These are phyloP conservation scores for Fonsecaea pedrosoi DNA, from an alignment of 2,329 filamentous ascomycete species.

Conservation along the genomic window DNA sequence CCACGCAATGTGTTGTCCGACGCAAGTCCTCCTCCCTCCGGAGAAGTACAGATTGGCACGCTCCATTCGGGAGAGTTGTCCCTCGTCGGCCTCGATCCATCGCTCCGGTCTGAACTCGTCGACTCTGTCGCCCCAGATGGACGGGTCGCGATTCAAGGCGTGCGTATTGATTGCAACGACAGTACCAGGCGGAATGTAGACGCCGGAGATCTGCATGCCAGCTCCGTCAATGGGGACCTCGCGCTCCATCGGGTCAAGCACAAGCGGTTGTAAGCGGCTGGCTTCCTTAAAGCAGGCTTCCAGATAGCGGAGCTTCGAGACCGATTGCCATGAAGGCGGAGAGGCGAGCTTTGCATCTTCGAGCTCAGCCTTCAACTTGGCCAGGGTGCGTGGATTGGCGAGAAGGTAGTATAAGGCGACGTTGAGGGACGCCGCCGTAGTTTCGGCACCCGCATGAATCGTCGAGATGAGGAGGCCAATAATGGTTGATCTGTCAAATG, in stretches of 20 bases:
- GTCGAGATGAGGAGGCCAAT: slow-evolving; percentile 25
- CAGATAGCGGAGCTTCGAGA: slow-evolving; percentile 61
- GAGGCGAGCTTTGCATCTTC: slow-evolving; percentile 19
- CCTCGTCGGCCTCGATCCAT: slow-evolving; percentile 49
- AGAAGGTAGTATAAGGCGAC: slow-evolving; percentile 52
- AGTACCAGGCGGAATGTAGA: slow-evolving; percentile 24
- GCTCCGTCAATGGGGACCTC: slow-evolving; percentile 30
- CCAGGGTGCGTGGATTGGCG: slow-evolving; percentile 45
- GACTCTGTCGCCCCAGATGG: slow-evolving; percentile 48
- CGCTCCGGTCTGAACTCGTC: slow-evolving; percentile 53
- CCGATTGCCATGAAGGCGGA: slow-evolving; percentile 52
- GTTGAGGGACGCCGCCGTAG: slow-evolving; percentile 24
- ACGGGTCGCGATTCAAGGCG: slow-evolving; percentile 51
- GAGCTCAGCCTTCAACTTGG: slow-evolving; percentile 22
- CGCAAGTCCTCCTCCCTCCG: slow-evolving; percentile 20
- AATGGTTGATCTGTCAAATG: slow-evolving; percentile 19
- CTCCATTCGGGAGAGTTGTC: slow-evolving; percentile 43
- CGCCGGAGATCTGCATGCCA: slow-evolving; percentile 28
- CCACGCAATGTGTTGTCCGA: slow-evolving; percentile 30
- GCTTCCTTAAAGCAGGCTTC: slow-evolving; percentile 32
- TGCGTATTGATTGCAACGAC: slow-evolving; percentile 42
- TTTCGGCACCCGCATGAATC: slow-evolving; percentile 34
- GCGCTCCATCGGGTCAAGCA: slow-evolving; percentile 39
- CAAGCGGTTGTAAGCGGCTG: slow-evolving; percentile 19
- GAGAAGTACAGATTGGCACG: slow-evolving; percentile 20